Conservation (phyloP, 257 asterid genomes). For the Orobanche coerulescens region DNA sequence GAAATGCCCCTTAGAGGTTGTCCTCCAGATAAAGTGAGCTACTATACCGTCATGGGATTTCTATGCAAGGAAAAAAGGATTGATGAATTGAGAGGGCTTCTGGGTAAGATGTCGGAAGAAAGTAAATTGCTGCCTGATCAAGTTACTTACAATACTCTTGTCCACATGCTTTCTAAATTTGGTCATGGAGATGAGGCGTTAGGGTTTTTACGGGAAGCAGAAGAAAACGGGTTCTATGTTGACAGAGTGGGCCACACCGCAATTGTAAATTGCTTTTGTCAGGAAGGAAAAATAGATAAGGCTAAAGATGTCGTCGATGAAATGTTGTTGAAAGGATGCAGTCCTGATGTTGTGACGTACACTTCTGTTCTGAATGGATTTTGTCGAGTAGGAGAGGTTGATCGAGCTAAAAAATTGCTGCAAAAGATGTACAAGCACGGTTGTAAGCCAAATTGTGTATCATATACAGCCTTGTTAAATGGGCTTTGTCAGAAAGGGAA, state of each 20-base stretch:
- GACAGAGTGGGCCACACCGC: constrained; percentile 80
- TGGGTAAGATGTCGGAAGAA: constrained; percentile 64
- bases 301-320: constrained; percentile 75
- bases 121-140: constrained; percentile 61
- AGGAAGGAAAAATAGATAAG: constrained; percentile 49
- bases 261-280: constrained; percentile 60
- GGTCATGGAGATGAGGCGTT: constrained; percentile 72
- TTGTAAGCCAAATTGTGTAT: constrained; percentile 73
- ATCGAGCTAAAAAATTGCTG: constrained; percentile 65
- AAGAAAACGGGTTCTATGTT: constrained; percentile 51
- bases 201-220: constrained; percentile 63
- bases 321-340: constrained; percentile 66
- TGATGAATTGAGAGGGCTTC: constrained; percentile 49
- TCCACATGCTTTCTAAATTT: constrained; percentile 73
- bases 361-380: constrained; percentile 76
- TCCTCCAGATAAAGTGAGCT: constrained; percentile 76
- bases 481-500: constrained; percentile 76
- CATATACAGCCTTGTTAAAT: constrained; percentile 68
- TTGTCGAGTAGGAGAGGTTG: constrained; percentile 50
- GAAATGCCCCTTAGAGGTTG: constrained; percentile 70
- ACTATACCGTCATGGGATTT: constrained; percentile 59
- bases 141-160: constrained; percentile 54
- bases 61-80: constrained; percentile 58
- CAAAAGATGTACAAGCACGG: constrained; percentile 81
- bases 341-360: constrained; percentile 92